Conservation (phyloP, 768 basidiomycete species). For the Hygrocybe coccinea region DNA sequence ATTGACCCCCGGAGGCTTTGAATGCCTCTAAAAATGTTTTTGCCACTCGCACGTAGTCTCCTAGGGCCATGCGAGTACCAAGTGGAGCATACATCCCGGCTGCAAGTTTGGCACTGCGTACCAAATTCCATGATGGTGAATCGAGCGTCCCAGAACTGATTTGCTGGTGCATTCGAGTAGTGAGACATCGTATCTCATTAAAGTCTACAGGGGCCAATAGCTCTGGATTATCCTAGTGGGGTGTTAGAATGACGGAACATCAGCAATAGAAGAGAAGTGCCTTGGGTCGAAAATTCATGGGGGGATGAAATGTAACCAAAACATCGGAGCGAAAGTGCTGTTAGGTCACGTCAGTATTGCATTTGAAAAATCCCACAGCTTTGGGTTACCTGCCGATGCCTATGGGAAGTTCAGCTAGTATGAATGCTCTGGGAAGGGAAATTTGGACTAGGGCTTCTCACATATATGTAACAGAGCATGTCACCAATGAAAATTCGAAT, state of each 20-base stretch:
- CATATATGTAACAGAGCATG: conserved; percentile 83
- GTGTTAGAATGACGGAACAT: conserved; percentile 1
- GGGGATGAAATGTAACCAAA: conserved; percentile 73
- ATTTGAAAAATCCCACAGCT: conserved; percentile 3
- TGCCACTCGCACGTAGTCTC: conserved; percentile 76
- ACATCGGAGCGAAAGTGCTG: conserved; percentile 88
- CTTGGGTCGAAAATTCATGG: conserved; percentile 61
- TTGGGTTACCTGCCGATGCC: conserved; percentile 11
- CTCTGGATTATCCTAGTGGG: conserved; percentile 59
- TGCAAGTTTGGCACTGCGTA: conserved; percentile 72
- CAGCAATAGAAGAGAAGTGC: conserved; percentile 26
- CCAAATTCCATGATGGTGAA: conserved; percentile 78
- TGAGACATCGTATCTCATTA: conserved; percentile 52
- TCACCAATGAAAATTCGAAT: conserved; percentile 68
- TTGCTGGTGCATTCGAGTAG: conserved; percentile 56
- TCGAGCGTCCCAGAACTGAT: conserved; percentile 78
- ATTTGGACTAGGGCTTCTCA: conserved; percentile 24
- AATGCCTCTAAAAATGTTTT: conserved; percentile 75
- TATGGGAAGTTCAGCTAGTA: neutral
- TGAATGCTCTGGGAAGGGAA: neutral
- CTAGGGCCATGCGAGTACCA: conserved; percentile 81
- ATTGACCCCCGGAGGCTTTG: conserved; percentile 38
- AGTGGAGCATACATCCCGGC: conserved; percentile 79
- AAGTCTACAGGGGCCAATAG: conserved; percentile 65
- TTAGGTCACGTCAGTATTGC: conserved; percentile 51